Conservation (phyloP, 352 stramenopile genomes). For the Phytophthora chlamydospora region DNA sequence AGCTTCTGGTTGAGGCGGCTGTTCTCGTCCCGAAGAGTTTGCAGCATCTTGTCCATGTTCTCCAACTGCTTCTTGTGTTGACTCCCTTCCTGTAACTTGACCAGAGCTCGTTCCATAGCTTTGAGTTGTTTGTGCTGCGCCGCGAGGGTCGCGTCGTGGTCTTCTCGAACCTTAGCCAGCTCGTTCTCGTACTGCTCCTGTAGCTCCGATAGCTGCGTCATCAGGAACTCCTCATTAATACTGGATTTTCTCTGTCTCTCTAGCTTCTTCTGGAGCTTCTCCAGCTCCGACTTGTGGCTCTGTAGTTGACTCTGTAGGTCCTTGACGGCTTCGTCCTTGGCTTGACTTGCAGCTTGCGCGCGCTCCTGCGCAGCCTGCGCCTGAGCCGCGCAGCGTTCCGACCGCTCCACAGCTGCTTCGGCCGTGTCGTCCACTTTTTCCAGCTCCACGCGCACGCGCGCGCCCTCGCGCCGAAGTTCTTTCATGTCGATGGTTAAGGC, state of each 20-base stretch:
- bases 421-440: conserved; percentile 45
- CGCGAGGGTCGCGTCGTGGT: conserved; percentile 21
- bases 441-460: conserved; percentile 47
- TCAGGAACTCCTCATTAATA: conserved; percentile 62
- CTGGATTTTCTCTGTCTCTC: conserved; percentile 21
- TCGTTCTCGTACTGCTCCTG: conserved; percentile 63
- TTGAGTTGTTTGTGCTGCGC: conserved; percentile 35
- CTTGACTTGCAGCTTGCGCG: neutral
- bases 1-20: conserved; percentile 10
- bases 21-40: conserved; percentile 21
- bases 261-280: conserved; percentile 35
- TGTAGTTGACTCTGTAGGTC: conserved; percentile 13
- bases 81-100: conserved; percentile 17
- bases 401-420: conserved; percentile 41
- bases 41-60: conserved; percentile 17
- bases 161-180: conserved; percentile 34
- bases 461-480: conserved; percentile 39
- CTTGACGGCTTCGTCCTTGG: conserved; percentile 16
- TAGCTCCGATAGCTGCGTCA: conserved; percentile 53
- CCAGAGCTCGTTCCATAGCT: conserved; percentile 20
- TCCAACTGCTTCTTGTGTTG: conserved; percentile 16
- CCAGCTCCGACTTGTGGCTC: conserved; percentile 7
- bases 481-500: conserved; percentile 38
- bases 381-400: conserved; percentile 32
- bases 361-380: conserved; percentile 18